Conservation (phyloP, 2,329 filamentous ascomycete genomes). For the Hypomyces rosellus region DNA sequence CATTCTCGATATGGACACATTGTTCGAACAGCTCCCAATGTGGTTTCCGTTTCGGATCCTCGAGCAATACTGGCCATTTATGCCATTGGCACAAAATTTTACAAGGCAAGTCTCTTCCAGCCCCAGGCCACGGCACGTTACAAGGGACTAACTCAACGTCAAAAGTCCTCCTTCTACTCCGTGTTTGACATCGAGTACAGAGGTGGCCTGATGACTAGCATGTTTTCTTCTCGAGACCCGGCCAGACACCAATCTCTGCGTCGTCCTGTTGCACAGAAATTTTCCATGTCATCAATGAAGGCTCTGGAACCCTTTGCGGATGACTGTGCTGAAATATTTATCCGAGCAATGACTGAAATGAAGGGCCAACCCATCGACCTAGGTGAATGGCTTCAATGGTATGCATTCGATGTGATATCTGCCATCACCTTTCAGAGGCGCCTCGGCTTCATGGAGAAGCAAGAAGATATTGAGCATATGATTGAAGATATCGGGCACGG, state of each 20-base stretch:
- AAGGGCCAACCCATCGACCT: constrained; percentile 40
- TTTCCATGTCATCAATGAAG: constrained; percentile 69
- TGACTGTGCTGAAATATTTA: constrained; percentile 64
- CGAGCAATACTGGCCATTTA: constrained; percentile 71
- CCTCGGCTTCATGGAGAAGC: constrained; percentile 55
- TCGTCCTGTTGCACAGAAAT: constrained; percentile 68
- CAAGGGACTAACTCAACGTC: constrained; percentile 46
- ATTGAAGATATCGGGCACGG: constrained; percentile 25
- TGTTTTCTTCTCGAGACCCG: constrained; percentile 70
- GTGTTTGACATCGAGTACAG: constrained; percentile 69
- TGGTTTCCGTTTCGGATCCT: constrained; percentile 66
- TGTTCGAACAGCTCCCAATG: constrained; percentile 69
- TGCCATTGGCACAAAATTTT: constrained; percentile 73
- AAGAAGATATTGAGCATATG: constrained; percentile 56
- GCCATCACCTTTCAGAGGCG: constrained; percentile 54
- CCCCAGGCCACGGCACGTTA: not conserved
- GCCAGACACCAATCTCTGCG: constrained; percentile 69
- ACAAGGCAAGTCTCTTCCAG: constrained; percentile 51
- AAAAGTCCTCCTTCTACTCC: constrained; percentile 70
- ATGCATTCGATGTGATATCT: constrained; percentile 59
- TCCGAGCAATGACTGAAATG: constrained; percentile 52
- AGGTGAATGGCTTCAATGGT: constrained; percentile 54
- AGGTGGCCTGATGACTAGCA: constrained; percentile 59
- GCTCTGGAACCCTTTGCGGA: constrained; percentile 78
- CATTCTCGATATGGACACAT: constrained; percentile 68